These are phyloP conservation scores for Silene noctiflora DNA, from an alignment of 179 eudicot genomes.

Conservation along the genomic window DNA sequence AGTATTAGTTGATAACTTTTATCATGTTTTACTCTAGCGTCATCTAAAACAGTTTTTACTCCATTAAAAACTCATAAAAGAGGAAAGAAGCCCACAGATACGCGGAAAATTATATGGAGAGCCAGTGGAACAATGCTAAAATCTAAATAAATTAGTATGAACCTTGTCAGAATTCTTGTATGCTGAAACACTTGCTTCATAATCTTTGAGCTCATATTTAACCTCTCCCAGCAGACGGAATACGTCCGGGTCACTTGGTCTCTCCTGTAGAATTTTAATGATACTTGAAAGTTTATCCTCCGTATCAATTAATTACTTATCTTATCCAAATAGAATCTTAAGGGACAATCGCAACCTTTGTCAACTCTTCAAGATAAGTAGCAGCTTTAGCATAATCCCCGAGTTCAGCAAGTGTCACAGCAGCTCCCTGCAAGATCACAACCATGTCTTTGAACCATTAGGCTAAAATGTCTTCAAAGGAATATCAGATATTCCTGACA, in stretches of 20 bases:
- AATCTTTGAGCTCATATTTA: constrained; percentile 81
- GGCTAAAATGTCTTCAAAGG: constrained; percentile 5
- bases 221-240: constrained; percentile 92
- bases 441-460: neutral
- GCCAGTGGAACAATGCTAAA: constrained; percentile 5
- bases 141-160: constrained; percentile 17
- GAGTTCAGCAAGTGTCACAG: constrained; percentile 76
- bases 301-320: constrained; percentile 8
- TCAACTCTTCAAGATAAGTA: constrained; percentile 66
- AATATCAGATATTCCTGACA: constrained; percentile 1
- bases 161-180: constrained; percentile 78
- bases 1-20: neutral
- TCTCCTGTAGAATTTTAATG: constrained; percentile 49
- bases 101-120: neutral
- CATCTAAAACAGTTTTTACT: neutral
- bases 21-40: neutral
- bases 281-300: constrained; percentile 11
- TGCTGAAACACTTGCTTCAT: constrained; percentile 78
- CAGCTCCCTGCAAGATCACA: constrained; percentile 67
- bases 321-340: constrained; percentile 13
- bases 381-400: constrained; percentile 73
- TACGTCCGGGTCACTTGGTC: constrained; percentile 77
- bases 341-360: constrained; percentile 63
- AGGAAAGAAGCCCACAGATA: neutral
- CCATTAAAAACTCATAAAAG: neutral